Percentiles rank a stretch among this genome's conserved stretches.
Evolutionary conservation across 257 asterid species (phyloP).

Genomic region (Gentiana macrophylla): DNA sequence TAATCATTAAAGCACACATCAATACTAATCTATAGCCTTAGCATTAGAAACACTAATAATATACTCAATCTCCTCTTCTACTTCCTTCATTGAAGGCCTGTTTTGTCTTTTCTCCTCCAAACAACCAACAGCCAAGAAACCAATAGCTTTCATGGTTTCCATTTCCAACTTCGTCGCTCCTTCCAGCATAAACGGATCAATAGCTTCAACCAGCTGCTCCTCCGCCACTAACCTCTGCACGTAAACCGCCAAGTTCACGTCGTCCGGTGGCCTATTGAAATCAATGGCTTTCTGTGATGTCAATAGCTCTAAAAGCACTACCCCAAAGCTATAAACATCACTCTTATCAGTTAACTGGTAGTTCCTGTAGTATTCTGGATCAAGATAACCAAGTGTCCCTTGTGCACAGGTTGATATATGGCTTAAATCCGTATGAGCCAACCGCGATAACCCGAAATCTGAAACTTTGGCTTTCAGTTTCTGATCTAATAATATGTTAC

Average conservation of each 20-base stretch:
- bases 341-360: conserved; percentile 87
- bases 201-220: conserved; percentile 66
- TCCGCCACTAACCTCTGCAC: conserved; percentile 67
- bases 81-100: conserved; percentile 95
- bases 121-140: conserved; percentile 71
- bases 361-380: conserved; percentile 83
- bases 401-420: conserved; percentile 92
- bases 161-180: conserved; percentile 46
- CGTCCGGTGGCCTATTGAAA: conserved; percentile 52
- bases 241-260: conserved; percentile 78
- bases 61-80: conserved; percentile 69
- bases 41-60: conserved; percentile 52
- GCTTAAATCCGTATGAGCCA: conserved; percentile 82
- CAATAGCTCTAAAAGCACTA: conserved; percentile 70
- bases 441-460: conserved; percentile 75
- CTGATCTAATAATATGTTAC: conserved; percentile 73
- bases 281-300: conserved; percentile 89
- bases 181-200: conserved; percentile 62
- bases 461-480: conserved; percentile 65
- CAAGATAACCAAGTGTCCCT: conserved; percentile 90
- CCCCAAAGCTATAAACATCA: conserved; percentile 89
- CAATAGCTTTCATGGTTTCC: conserved; percentile 91
- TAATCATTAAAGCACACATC: neutral
- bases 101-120: conserved; percentile 76
- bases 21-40: conserved; percentile 10